phyloP scores from a whole-genome alignment of 768 basidiomycete genomes.

The Boletus rex-veris region DNA sequence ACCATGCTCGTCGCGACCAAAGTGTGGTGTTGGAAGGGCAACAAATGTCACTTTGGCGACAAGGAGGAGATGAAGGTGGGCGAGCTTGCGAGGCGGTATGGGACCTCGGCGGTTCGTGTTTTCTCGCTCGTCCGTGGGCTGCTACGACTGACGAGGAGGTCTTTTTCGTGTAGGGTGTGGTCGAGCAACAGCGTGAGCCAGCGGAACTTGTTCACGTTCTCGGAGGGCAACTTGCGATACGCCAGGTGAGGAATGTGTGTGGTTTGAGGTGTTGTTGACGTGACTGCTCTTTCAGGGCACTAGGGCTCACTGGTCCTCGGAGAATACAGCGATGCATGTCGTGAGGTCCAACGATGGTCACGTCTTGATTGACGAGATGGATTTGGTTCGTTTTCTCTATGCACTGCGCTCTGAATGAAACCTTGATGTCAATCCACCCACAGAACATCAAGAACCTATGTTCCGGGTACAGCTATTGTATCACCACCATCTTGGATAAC shows the following conservation, averaged over 20 bases:
- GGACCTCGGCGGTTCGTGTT: constrained; percentile 53
- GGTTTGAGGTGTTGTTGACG: not conserved
- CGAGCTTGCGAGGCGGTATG: constrained; percentile 72
- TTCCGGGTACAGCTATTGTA: constrained; percentile 81
- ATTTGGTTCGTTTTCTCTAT: constrained; percentile 46
- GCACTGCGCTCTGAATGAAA: not conserved
- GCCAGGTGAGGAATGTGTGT: constrained; percentile 52
- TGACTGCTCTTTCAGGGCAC: constrained; percentile 47
- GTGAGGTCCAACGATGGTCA: constrained; percentile 50
- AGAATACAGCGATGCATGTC: constrained; percentile 81
- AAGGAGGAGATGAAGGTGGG: constrained; percentile 62
- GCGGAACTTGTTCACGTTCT: constrained; percentile 57
- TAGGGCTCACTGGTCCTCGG: constrained; percentile 69
- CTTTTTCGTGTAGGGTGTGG: constrained; percentile 25
- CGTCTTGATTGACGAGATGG: constrained; percentile 66
- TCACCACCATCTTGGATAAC: constrained; percentile 63
- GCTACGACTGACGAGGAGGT: no score
- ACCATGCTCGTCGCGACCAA: constrained; percentile 63
- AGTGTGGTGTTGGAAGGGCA: constrained; percentile 79
- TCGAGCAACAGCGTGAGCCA: constrained; percentile 65
- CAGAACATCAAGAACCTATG: constrained; percentile 68
- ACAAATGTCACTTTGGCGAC: constrained; percentile 48
- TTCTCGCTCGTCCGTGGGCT: not conserved
- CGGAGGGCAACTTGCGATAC: constrained; percentile 67
- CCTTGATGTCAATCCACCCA: not conserved